Conservation (phyloP, 2,329 filamentous ascomycete species). For the Claviceps arundinis region DNA sequence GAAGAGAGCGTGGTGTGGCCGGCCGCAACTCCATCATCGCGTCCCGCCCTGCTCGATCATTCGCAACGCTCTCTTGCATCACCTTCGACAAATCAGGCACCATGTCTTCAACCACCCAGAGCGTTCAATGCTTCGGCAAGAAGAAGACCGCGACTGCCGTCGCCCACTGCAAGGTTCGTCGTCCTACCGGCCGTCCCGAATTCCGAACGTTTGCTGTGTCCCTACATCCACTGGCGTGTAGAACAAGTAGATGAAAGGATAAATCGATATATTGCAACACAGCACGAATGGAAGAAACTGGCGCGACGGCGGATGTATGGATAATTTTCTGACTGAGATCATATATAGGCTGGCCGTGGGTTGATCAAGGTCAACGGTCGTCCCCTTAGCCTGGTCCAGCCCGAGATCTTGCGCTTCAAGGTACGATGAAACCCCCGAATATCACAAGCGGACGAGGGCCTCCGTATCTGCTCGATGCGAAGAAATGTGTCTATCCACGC, state of each 20-base stretch:
- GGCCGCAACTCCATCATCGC: slow-evolving; percentile 5
- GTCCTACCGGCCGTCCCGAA: neutral
- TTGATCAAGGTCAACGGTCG: slow-evolving; percentile 98
- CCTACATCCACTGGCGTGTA: neutral
- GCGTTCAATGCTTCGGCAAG: slow-evolving; percentile 98
- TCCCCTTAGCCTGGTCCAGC: slow-evolving; percentile 85
- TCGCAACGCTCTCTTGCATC: slow-evolving; percentile 7
- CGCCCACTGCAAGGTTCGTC: slow-evolving; percentile 79
- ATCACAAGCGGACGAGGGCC: neutral
- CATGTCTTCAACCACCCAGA: slow-evolving; percentile 65
- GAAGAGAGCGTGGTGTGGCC: neutral
- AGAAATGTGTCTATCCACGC: neutral
- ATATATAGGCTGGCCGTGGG: slow-evolving; percentile 39
- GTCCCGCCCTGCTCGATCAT: slow-evolving; percentile 3
- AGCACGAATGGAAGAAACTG: neutral
- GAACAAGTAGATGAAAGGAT: neutral
- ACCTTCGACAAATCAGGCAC: slow-evolving; percentile 29
- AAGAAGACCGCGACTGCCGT: slow-evolving; percentile 84
- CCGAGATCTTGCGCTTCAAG: slow-evolving; percentile 97
- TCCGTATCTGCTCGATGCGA: neutral
- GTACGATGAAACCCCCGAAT: slow-evolving; percentile 29
- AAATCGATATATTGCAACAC: neutral
- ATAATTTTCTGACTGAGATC: slow-evolving; percentile 15
- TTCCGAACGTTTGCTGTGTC: neutral
- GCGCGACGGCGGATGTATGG: neutral